Percentiles rank a stretch among this genome's conserved stretches.
phyloP scores from a whole-genome alignment of 2,329 filamentous ascomycete genomes.

The Davidsoniella eucalypti region DNA sequence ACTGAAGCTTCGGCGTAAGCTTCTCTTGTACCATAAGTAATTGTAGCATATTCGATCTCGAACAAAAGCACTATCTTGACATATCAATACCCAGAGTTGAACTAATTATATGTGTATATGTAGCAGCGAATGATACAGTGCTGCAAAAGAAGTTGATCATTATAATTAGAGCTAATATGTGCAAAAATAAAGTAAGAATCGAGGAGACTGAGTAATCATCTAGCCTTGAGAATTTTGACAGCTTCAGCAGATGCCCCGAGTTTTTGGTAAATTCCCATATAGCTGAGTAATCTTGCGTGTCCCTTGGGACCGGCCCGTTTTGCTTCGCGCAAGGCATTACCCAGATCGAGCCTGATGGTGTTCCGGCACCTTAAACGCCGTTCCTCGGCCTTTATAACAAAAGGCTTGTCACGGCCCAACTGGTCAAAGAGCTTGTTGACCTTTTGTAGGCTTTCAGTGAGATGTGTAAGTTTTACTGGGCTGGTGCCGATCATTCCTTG shows the following conservation, averaged over 20 bases:
- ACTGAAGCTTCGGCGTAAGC: neutral
- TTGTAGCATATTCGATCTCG: neutral
- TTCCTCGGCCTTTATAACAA: slow-evolving; percentile 35
- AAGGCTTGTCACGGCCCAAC: slow-evolving; percentile 30
- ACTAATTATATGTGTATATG: no score
- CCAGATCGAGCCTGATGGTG: slow-evolving; percentile 39
- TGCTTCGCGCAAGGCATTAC: slow-evolving; percentile 30
- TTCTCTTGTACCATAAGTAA: slow-evolving; percentile 1
- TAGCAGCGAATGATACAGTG: neutral
- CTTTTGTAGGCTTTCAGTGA: slow-evolving; percentile 29
- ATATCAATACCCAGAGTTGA: no score
- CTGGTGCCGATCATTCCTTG: slow-evolving; percentile 21
- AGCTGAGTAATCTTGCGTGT: slow-evolving; percentile 30
- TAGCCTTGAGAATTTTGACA: slow-evolving; percentile 26
- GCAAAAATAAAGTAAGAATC: slow-evolving; percentile 4
- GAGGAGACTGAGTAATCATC: slow-evolving; percentile 11
- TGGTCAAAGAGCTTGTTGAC: slow-evolving; percentile 30
- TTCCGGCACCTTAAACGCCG: slow-evolving; percentile 36
- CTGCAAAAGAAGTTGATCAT: neutral
- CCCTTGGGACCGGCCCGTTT: slow-evolving; percentile 27
- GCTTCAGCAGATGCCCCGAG: slow-evolving; percentile 37
- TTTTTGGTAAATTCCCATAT: slow-evolving; percentile 35
- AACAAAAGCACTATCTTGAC: neutral
- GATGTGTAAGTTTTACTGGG: slow-evolving; percentile 19
- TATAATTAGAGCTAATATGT: slow-evolving; percentile 2